A percentile compares a stretch with the other conserved stretches of the same genome.
Conservation (phyloP, 1,284 basidiomycete species). For the Ganoderma sp. region DNA sequence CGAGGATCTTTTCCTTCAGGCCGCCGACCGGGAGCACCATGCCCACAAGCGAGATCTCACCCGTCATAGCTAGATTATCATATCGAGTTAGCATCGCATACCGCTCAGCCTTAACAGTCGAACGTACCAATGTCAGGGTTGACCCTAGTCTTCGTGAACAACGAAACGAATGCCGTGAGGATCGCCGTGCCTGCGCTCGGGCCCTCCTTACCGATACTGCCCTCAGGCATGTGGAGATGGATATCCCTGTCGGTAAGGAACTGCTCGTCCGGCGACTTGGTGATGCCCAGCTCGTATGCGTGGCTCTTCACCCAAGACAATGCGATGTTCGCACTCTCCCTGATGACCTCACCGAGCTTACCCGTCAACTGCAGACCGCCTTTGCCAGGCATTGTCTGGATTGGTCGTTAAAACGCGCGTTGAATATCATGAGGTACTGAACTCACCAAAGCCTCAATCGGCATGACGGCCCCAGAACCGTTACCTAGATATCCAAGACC, state of each 20-base stretch:
- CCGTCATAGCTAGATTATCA: constrained; percentile 81
- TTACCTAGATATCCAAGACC: constrained; percentile 96
- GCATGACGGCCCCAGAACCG: constrained; percentile 96
- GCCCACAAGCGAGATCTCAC: constrained; percentile 91
- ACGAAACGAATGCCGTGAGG: constrained; percentile 86
- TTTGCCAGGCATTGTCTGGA: constrained; percentile 90
- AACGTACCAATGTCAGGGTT: constrained; percentile 84
- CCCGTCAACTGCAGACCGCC: constrained; percentile 91
- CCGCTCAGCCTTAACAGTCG: constrained; percentile 11
- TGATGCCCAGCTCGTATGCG: constrained; percentile 88
- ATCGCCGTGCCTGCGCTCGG: constrained; percentile 97
- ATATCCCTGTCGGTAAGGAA: constrained; percentile 87
- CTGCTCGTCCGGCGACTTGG: constrained; percentile 69
- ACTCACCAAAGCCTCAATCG: constrained; percentile 90
- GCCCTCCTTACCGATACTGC: constrained; percentile 97
- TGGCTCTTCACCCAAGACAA: constrained; percentile 94
- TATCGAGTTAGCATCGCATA: background rate
- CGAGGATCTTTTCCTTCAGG: constrained; percentile 94
- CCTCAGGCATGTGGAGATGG: constrained; percentile 96
- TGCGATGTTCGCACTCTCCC: constrained; percentile 94
- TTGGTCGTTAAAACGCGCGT: constrained; percentile 7
- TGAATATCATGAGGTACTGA: background rate
- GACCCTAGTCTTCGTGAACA: constrained; percentile 86
- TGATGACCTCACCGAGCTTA: constrained; percentile 97
- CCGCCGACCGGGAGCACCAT: constrained; percentile 94